Conservation (phyloP, 2,329 filamentous ascomycete species). For the Alternaria angustiovoidea region DNA sequence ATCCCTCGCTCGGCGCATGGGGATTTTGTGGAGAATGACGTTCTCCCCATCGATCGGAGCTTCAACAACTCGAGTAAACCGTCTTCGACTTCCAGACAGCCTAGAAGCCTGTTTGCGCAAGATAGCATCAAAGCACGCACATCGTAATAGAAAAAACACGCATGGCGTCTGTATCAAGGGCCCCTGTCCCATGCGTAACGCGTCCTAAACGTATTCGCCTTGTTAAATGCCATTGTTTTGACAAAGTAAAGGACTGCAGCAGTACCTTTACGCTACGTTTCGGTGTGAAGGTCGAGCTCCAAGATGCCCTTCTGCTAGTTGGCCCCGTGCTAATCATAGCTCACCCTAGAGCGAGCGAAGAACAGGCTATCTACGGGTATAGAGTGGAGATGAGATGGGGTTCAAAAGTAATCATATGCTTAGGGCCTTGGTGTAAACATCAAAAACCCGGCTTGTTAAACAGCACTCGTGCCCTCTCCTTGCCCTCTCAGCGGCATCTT, state of each 20-base stretch:
- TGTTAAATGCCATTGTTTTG: not conserved
- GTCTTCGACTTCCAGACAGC: not conserved
- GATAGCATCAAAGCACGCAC: not conserved
- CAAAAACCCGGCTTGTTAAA: not conserved
- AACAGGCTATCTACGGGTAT: conserved; percentile 8
- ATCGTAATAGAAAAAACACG: not conserved
- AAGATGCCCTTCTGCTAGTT: conserved; percentile 1
- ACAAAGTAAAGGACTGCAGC: conserved; percentile 2
- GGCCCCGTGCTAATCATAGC: conserved; percentile 6
- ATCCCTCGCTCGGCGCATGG: conserved; percentile 10
- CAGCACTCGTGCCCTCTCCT: not conserved
- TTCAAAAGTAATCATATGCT: not conserved
- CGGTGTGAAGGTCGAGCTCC: conserved; percentile 3
- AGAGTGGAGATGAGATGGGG: conserved; percentile 2
- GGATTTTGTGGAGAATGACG: conserved; percentile 25
- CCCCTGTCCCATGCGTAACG: too few species aligned
- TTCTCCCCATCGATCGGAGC: not conserved
- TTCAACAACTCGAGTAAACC: conserved; percentile 1
- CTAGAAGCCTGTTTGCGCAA: not conserved
- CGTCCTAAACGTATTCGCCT: not conserved
- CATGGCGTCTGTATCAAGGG: not conserved
- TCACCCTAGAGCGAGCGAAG: conserved; percentile 11
- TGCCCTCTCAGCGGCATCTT: not conserved
- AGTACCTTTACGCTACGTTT: not conserved
- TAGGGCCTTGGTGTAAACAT: conserved; percentile 5